Evolutionary conservation across 306 rosid species (phyloP).

Genomic region (Prunus mongolica): DNA sequence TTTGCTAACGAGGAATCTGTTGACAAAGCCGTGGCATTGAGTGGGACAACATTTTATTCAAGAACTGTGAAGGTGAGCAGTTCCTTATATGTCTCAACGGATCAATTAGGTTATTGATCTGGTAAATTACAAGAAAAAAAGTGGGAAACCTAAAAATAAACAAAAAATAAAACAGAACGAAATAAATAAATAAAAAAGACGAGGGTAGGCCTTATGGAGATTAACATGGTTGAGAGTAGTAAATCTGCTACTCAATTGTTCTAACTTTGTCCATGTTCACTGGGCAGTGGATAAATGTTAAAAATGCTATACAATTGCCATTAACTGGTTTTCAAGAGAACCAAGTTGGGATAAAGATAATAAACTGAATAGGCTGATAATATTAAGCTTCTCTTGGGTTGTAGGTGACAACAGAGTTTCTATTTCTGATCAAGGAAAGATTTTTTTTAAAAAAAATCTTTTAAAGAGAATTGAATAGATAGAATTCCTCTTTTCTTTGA

Average conservation of each 20-base stretch:
- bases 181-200: not conserved
- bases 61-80: conserved; percentile 24
- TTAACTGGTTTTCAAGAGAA: too few species aligned
- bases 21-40: conserved; percentile 23
- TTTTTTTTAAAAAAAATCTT: too few species aligned
- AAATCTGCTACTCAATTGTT: not conserved
- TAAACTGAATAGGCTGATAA: too few species aligned
- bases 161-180: not conserved
- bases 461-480: too few species aligned
- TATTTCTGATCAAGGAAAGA: not conserved
- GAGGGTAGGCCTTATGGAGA: not conserved
- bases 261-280: not conserved
- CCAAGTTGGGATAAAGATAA: too few species aligned
- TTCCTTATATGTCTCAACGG: not conserved
- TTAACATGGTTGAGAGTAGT: not conserved
- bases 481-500: not conserved
- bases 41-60: conserved; percentile 19
- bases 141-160: not conserved
- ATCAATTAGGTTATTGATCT: not conserved
- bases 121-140: too few species aligned
- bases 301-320: too few species aligned
- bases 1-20: conserved; percentile 25
- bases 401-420: not conserved
- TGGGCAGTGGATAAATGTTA: too few species aligned
- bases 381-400: too few species aligned